A percentile compares a stretch with the other conserved stretches of the same genome.
Conservation (phyloP, 768 basidiomycete species). For the Lactifluus pinguis region DNA sequence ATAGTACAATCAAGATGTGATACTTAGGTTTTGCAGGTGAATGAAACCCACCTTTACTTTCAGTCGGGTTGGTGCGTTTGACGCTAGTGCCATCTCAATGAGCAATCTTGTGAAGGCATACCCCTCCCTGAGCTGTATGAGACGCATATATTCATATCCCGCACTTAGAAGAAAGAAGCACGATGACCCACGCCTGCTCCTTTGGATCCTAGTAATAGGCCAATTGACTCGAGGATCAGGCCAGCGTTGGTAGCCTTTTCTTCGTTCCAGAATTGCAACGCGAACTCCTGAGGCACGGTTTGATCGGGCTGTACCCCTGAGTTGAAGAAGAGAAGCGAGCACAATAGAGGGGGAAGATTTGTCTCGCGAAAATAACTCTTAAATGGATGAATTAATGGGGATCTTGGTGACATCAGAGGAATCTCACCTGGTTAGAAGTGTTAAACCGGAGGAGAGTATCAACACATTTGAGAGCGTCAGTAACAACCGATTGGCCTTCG, state of each 20-base stretch:
- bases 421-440: conserved; percentile 80
- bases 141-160: conserved; percentile 5
- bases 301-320: conserved; percentile 48
- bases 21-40: not conserved
- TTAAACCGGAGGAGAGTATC: conserved; percentile 89
- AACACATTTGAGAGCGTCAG: conserved; percentile 78
- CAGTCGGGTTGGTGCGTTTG: conserved; percentile 82
- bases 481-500: conserved; percentile 81
- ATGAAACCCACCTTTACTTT: conserved; percentile 68
- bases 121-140: conserved; percentile 46
- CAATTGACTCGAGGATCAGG: conserved; percentile 74
- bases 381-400: conserved; percentile 16
- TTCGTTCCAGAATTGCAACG: conserved; percentile 92
- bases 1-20: conserved; percentile 27
- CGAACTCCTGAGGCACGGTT: conserved; percentile 76
- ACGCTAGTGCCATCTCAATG: conserved; percentile 80
- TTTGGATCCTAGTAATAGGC: conserved; percentile 74
- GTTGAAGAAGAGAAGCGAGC: conserved; percentile 64
- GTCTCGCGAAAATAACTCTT: conserved; percentile 97
- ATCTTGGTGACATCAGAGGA: not conserved
- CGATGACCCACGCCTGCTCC: conserved; percentile 45
- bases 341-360: conserved; percentile 55
- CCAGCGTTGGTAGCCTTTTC: conserved; percentile 79
- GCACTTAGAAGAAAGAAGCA: not conserved
- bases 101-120: conserved; percentile 64